Evolutionary conservation across 1,284 basidiomycete genomes (phyloP).

Genomic region (Austroboletus rostrupii): DNA sequence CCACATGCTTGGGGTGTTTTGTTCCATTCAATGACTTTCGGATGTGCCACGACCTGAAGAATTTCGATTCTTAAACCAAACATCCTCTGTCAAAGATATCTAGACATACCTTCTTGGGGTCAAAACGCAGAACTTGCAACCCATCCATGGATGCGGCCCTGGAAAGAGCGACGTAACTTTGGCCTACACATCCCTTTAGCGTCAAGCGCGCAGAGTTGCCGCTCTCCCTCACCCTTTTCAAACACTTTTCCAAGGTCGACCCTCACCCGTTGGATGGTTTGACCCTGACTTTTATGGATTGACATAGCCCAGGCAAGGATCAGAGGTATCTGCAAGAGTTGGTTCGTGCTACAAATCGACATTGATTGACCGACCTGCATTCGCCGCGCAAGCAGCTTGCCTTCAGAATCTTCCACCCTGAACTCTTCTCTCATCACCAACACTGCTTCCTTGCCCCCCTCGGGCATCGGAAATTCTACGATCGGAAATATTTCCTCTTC

Average conservation of each 20-base stretch:
- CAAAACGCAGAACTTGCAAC: constrained; percentile 76
- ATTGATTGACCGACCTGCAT: constrained; percentile 38
- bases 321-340: constrained; percentile 46
- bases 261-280: constrained; percentile 66
- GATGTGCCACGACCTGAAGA: constrained; percentile 47
- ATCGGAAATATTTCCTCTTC: constrained; percentile 48
- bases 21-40: constrained; percentile 49
- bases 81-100: not conserved
- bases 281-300: constrained; percentile 80
- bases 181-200: constrained; percentile 36
- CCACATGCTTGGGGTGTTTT: constrained; percentile 18
- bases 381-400: constrained; percentile 58
- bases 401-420: constrained; percentile 66
- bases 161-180: constrained; percentile 83
- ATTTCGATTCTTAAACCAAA: not conserved
- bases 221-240: constrained; percentile 55
- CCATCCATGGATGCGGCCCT: constrained; percentile 78
- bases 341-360: not conserved
- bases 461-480: constrained; percentile 60
- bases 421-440: constrained; percentile 61
- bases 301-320: constrained; percentile 76
- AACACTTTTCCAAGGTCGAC: constrained; percentile 63
- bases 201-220: not conserved
- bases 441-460: constrained; percentile 41
- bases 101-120: constrained; percentile 54